These are phyloP conservation scores for Hirschfeldia incana DNA, from an alignment of 345 rosid genomes.

Conservation along the genomic window DNA sequence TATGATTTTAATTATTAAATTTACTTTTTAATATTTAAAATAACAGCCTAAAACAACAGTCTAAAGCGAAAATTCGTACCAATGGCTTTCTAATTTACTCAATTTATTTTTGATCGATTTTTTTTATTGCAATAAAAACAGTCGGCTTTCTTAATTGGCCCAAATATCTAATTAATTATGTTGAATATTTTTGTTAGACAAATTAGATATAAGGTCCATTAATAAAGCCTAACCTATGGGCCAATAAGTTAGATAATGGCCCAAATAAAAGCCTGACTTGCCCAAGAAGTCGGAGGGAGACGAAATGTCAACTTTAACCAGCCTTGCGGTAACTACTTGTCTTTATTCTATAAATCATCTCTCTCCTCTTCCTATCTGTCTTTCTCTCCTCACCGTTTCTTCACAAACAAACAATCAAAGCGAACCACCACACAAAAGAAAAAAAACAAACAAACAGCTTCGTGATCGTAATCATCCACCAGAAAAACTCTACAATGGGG, in stretches of 20 bases:
- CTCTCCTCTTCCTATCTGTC: background rate
- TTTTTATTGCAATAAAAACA: no score
- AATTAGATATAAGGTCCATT: no score
- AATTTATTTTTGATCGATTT: no score
- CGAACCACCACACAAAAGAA: slow-evolving; percentile 5
- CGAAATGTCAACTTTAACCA: background rate
- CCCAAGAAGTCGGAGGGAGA: background rate
- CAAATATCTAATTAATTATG: no score
- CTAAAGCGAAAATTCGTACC: no score
- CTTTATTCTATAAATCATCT: slow-evolving; percentile 13
- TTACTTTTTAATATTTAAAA: no score
- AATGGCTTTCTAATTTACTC: no score
- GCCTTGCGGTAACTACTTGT: slow-evolving; percentile 17
- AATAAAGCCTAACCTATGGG: background rate
- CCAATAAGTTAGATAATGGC: background rate
- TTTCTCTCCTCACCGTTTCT: slow-evolving; percentile 28
- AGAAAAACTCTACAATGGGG: slow-evolving; percentile 22
- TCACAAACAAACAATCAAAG: slow-evolving; percentile 14
- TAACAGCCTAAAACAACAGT: no score
- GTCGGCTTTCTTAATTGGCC: no score
- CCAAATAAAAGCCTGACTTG: slow-evolving; percentile 16
- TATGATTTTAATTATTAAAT: no score
- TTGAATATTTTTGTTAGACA: no score
- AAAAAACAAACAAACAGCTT: background rate
- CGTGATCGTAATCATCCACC: background rate